Base-by-base conservation (phyloP, 306 rosid species). In the Oxytropis ochrocephala region DNA sequence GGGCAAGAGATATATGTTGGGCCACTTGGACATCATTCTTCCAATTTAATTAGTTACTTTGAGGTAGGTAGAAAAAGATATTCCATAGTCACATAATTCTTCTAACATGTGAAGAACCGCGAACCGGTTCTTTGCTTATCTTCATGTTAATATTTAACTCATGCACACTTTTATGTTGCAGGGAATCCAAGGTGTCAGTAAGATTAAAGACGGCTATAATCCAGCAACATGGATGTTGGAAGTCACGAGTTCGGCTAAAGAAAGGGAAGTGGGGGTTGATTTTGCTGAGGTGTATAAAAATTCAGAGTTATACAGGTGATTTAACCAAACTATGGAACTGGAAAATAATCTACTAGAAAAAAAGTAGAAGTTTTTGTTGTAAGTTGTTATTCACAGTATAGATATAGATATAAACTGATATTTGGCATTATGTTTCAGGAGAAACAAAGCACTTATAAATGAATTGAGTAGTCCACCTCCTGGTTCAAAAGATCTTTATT, bases 181-280 rank as follows among this genome's bases (percentile, higher is more conserved):
- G 87, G 80, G 74, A 62, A 76, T 79, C 51, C 59, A 79, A 48
- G 82, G 84, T n/a, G 69, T 83, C 17, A 76, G 10, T 59, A 79
- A 67, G 69, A 83, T 83, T 29, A 75, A 63, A 63, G 82, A 83
- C 44, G 84, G 87, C 51, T 79, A 83, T 57, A 83, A 83, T 51
- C 80, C 87, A 11, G 84, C 87, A 56, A 79, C 87, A 67, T 83
- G 87, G 87, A 83, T 79, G 87, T 41, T 83, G 58, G 87, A 83
- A 67, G 72, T 79, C 44, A 72, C 84, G 0, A 55, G 51, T 30
- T 62, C 69, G 17, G 83, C 80, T 21, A 83, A 72, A 83, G 82
- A 83, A 63, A 32, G 6, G 7, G 87, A 83, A 72, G 56, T 76
- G 60, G 82, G 42, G 33, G 52, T 83, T 35, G 82, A 83, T 72